These are phyloP conservation scores for Rhynchosporium agropyri DNA, from an alignment of 2,329 filamentous ascomycete species.

Conservation along the genomic window DNA sequence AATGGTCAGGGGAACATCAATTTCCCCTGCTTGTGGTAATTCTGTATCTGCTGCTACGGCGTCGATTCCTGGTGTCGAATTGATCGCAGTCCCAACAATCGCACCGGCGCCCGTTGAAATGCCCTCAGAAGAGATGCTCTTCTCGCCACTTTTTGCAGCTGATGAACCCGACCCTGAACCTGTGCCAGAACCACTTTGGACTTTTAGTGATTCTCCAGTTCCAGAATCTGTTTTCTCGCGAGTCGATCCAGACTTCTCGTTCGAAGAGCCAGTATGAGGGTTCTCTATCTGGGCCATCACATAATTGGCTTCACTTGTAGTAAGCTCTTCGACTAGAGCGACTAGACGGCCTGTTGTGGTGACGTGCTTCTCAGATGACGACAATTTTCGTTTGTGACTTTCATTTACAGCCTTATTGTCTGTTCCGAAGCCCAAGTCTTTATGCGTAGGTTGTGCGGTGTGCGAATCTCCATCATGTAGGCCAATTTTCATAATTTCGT, in stretches of 20 bases:
- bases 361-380: slow-evolving; percentile 2
- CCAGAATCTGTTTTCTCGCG: slow-evolving; percentile 1
- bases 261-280: slow-evolving; percentile 11
- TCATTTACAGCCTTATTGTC: not conserved
- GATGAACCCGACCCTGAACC: slow-evolving; percentile 12
- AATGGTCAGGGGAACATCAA: not conserved
- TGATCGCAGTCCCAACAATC: not conserved
- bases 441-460: not conserved
- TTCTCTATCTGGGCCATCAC: slow-evolving; percentile 20
- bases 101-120: slow-evolving; percentile 15
- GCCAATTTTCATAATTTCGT: slow-evolving; percentile 31
- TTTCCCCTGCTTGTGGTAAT: not conserved
- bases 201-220: slow-evolving; percentile 4
- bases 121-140: slow-evolving; percentile 30
- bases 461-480: slow-evolving; percentile 25
- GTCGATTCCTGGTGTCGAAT: not conserved
- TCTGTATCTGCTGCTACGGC: not conserved
- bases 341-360: slow-evolving; percentile 23
- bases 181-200: slow-evolving; percentile 3
- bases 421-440: slow-evolving; percentile 7
- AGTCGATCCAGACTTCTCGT: slow-evolving; percentile 13
- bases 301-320: slow-evolving; percentile 26
- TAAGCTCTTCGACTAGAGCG: slow-evolving; percentile 22
- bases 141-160: slow-evolving; percentile 24
- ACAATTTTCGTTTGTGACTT: not conserved